Evolutionary conservation across 179 eudicot genomes (phyloP), one percentile per base, ranked within the genome.

Genomic region (Corrigiola litoralis): DNA sequence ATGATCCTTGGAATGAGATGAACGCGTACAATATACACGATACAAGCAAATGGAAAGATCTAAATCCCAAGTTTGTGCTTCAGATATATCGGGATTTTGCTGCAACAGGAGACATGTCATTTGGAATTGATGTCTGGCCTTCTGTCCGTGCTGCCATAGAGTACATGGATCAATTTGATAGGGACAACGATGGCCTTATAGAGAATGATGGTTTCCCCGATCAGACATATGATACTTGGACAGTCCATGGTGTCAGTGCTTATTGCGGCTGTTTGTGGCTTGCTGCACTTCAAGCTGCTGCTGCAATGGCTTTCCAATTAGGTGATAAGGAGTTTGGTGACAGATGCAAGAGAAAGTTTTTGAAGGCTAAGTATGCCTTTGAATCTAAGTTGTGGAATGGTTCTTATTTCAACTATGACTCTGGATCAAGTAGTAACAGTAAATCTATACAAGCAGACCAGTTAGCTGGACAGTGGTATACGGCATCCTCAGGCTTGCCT

Each of bases 1-100:
- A 94, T 61, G 99, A 94, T 69, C 99, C 99, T 6, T 94, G 99
- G 99, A 86, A 86, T 53, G 99, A 94, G 74, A 88, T 94, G 99
- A 94, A 94, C 72, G 97, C 99, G 6, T 94, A 94, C 69, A 94
- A 94, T 63, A 90, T 94, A 68, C 97, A 90, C 20, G 97, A 94
- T 69, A 94, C 99, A 1, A 90, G 97, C 71, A 86, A 83, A 80
- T 94, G 99, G 99, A 94, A 94, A 75, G 99, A 94, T 68, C 74
- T 94, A 62, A 94, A 94, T 58, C 87, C 99, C 6, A 94, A 94
- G 65, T 94, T 94, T 80, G 99, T 94, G 40, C 99, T 94, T 69
- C 99, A 94, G 75, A 92, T 88, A 42, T 94, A 94, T 61, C 71
- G 99, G 70, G 99, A 94, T 70, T 90, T 94, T 61, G 80, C 80